Conservation (phyloP, 192 early-diverging fungal species). For the Nowakowskiella sp. region DNA sequence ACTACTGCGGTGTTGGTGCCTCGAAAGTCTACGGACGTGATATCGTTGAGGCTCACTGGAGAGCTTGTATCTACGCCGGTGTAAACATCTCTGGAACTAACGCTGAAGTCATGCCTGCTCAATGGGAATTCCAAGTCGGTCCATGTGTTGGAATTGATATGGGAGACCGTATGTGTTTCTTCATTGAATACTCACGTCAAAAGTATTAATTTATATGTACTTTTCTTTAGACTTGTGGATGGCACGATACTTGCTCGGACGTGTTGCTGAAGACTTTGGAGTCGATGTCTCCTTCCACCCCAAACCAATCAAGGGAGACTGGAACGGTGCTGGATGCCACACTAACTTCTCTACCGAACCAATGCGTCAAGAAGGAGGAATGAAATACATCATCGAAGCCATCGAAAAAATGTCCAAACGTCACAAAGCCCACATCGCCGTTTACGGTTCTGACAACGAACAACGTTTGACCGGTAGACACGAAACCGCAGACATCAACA, state of each 20-base stretch:
- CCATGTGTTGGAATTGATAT: conserved; percentile 46
- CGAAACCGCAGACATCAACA: conserved; percentile 44
- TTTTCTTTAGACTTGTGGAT: conserved; percentile 34
- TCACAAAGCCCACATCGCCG: conserved; percentile 44
- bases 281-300: conserved; percentile 46
- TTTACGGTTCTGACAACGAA: conserved; percentile 52
- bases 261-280: conserved; percentile 53
- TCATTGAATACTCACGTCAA: neutral
- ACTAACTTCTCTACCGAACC: conserved; percentile 44
- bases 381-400: conserved; percentile 40
- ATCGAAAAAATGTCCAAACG: conserved; percentile 39
- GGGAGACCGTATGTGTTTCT: conserved; percentile 27
- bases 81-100: conserved; percentile 49
- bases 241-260: conserved; percentile 38
- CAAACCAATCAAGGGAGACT: conserved; percentile 51
- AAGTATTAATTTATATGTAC: neutral
- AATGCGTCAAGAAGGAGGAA: conserved; percentile 43
- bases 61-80: conserved; percentile 47
- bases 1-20: conserved; percentile 50
- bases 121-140: conserved; percentile 51
- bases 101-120: conserved; percentile 48
- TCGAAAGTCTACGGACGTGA: conserved; percentile 45
- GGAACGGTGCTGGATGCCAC: conserved; percentile 54
- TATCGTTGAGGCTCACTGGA: conserved; percentile 49
- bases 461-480: conserved; percentile 44